A percentile compares a stretch with the other conserved stretches of the same genome.
Conservation (phyloP, 495 filamentous ascomycete genomes). For the Talaromyces liani region DNA sequence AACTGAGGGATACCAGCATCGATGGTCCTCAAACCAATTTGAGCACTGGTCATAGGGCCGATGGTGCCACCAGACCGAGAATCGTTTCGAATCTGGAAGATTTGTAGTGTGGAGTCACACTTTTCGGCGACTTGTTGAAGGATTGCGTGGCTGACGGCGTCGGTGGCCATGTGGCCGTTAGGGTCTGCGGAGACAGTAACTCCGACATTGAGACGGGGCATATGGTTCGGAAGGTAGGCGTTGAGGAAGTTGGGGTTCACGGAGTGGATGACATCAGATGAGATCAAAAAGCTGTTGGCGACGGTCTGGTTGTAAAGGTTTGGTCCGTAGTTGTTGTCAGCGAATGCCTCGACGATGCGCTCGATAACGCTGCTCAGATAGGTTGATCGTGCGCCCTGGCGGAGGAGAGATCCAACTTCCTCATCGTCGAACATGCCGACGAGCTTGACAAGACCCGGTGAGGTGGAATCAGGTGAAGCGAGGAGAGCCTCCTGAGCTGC, state of each 20-base stretch:
- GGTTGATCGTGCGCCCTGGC: slow-evolving; percentile 85
- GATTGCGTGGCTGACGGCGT: slow-evolving; percentile 70
- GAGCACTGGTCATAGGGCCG: slow-evolving; percentile 80
- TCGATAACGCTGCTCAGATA: slow-evolving; percentile 74
- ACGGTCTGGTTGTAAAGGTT: slow-evolving; percentile 75
- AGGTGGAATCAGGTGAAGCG: slow-evolving; percentile 47
- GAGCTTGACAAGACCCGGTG: slow-evolving; percentile 62
- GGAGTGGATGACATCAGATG: slow-evolving; percentile 89
- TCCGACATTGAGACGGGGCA: slow-evolving; percentile 84
- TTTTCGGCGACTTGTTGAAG: slow-evolving; percentile 67
- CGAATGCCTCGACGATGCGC: slow-evolving; percentile 68
- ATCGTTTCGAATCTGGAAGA: slow-evolving; percentile 95
- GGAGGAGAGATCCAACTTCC: slow-evolving; percentile 83
- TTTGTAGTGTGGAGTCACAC: slow-evolving; percentile 61
- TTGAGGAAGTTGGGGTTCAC: slow-evolving; percentile 87
- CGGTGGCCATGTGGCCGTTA: slow-evolving; percentile 90
- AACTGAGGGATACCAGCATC: slow-evolving; percentile 90
- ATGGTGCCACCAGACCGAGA: slow-evolving; percentile 82
- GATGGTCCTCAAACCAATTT: slow-evolving; percentile 75
- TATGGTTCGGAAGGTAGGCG: slow-evolving; percentile 76
- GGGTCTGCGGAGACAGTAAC: slow-evolving; percentile 77
- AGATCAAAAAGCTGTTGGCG: slow-evolving; percentile 88
- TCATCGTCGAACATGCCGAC: slow-evolving; percentile 93
- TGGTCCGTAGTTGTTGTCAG: slow-evolving; percentile 43
- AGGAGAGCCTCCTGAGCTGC: slow-evolving; percentile 82